A percentile compares a stretch with the other conserved stretches of the same genome.
Evolutionary conservation across 164 flowering plant genomes (phyloP).

Genomic region (Vitis rupestris): DNA sequence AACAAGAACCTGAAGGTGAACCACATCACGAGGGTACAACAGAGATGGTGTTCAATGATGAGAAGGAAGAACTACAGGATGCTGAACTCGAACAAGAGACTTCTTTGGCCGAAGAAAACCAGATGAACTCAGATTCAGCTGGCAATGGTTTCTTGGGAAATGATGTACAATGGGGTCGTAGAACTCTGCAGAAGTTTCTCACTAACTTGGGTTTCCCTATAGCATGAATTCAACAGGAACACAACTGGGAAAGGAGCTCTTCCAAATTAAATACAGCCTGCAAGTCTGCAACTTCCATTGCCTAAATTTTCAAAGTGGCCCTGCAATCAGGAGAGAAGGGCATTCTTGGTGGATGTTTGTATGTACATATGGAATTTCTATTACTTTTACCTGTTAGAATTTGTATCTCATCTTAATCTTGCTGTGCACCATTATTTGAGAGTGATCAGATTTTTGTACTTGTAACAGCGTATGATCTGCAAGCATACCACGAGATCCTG

Average conservation of each 20-base stretch:
- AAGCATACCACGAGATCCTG: background rate
- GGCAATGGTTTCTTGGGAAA: conserved; percentile 18
- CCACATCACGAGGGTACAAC: conserved; percentile 15
- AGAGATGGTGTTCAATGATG: conserved; percentile 1
- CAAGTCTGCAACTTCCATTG: background rate
- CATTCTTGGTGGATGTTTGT: background rate
- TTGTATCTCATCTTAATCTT: too few relatives aligned
- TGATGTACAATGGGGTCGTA: conserved; percentile 48
- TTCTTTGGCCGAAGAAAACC: conserved; percentile 8
- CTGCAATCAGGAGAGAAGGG: background rate
- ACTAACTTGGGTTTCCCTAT: conserved; percentile 26
- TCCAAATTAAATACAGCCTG: background rate
- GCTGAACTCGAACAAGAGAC: conserved; percentile 4
- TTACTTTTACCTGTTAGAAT: too few relatives aligned
- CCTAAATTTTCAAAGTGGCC: background rate
- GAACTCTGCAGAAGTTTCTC: conserved; percentile 36
- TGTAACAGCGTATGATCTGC: background rate
- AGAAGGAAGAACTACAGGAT: conserved; percentile 11
- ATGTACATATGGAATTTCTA: too few relatives aligned
- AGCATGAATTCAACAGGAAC: conserved; percentile 4
- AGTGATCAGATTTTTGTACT: too few relatives aligned
- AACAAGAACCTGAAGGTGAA: conserved; percentile 20
- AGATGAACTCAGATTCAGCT: conserved; percentile 5
- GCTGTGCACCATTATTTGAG: too few relatives aligned
- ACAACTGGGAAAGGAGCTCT: background rate